phyloP scores from a whole-genome alignment of 192 early-diverging fungal genomes.

The Phlyctochytrium bullatum region DNA sequence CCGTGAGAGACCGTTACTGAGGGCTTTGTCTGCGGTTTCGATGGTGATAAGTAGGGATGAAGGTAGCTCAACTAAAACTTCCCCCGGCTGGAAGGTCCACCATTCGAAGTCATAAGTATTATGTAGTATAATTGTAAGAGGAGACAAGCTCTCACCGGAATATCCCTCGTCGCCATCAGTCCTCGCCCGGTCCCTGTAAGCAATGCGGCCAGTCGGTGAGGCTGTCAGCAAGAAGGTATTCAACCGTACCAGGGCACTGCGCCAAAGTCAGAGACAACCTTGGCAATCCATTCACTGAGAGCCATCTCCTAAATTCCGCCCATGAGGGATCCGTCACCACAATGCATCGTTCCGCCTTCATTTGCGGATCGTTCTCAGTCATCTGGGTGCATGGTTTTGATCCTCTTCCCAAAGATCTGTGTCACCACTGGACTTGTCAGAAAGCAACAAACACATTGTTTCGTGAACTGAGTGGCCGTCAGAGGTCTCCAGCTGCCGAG shows the following conservation, averaged over 20 bases:
- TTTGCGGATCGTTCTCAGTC: too few species aligned
- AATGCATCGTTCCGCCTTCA: too few species aligned
- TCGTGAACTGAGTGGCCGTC: too few species aligned
- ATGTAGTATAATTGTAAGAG: too few species aligned
- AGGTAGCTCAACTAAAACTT: slow-evolving; percentile 8
- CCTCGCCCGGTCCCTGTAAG: slow-evolving; percentile 16
- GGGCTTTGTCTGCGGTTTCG: not conserved
- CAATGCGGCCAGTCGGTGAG: too few species aligned
- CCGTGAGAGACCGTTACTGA: not conserved
- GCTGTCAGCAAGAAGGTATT: too few species aligned
- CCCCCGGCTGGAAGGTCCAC: slow-evolving; percentile 8
- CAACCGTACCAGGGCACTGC: not conserved
- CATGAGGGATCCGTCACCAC: slow-evolving; percentile 15
- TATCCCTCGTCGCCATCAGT: slow-evolving; percentile 23
- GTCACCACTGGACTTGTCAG: too few species aligned
- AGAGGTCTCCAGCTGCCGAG: too few species aligned
- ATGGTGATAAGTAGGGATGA: slow-evolving; percentile 18
- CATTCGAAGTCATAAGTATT: too few species aligned
- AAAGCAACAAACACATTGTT: too few species aligned
- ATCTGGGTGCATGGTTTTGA: too few species aligned
- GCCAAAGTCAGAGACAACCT: slow-evolving; percentile 16
- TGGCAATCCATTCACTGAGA: slow-evolving; percentile 3
- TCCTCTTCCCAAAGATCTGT: too few species aligned
- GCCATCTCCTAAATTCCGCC: slow-evolving; percentile 16
- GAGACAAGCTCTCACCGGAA: not conserved